phyloP scores from a whole-genome alignment of 2,329 filamentous ascomycete genomes.

The Thelonectria rubi region DNA sequence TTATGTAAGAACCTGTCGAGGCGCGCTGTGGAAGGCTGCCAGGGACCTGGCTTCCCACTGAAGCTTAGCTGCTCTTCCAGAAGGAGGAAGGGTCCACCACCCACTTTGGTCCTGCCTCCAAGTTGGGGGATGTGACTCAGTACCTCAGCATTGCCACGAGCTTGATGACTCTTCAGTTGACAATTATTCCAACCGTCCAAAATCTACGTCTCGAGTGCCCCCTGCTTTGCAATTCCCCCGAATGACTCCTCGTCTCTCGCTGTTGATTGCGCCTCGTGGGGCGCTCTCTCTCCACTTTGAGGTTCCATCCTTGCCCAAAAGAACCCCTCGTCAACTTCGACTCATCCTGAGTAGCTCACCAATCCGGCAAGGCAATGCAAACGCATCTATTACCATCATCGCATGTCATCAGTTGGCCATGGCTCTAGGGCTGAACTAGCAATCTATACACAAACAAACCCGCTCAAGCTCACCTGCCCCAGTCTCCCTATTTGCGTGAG shows the following conservation, averaged over 20 bases:
- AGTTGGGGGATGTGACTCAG: slow-evolving; percentile 1
- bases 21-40: neutral
- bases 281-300: neutral
- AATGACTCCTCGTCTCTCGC: slow-evolving; percentile 10
- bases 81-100: slow-evolving; percentile 14
- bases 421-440: no score
- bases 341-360: slow-evolving; percentile 34
- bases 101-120: neutral
- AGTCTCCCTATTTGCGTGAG: no score
- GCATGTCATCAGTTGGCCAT: neutral
- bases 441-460: no score
- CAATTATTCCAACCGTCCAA: no score
- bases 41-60: slow-evolving; percentile 10
- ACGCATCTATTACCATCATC: neutral
- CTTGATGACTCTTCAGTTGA: slow-evolving; percentile 15
- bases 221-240: slow-evolving; percentile 1
- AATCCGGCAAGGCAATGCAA: slow-evolving; percentile 25
- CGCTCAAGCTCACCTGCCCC: no score
- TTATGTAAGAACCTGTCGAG: slow-evolving; percentile 35
- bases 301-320: slow-evolving; percentile 1
- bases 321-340: slow-evolving; percentile 30
- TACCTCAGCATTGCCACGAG: slow-evolving; percentile 11
- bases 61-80: slow-evolving; percentile 14
- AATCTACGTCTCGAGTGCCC: slow-evolving; percentile 4
- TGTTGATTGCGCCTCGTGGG: slow-evolving; percentile 10